phyloP scores from a whole-genome alignment of 2,329 filamentous ascomycete genomes.

The Fusarium brachygibbosum region DNA sequence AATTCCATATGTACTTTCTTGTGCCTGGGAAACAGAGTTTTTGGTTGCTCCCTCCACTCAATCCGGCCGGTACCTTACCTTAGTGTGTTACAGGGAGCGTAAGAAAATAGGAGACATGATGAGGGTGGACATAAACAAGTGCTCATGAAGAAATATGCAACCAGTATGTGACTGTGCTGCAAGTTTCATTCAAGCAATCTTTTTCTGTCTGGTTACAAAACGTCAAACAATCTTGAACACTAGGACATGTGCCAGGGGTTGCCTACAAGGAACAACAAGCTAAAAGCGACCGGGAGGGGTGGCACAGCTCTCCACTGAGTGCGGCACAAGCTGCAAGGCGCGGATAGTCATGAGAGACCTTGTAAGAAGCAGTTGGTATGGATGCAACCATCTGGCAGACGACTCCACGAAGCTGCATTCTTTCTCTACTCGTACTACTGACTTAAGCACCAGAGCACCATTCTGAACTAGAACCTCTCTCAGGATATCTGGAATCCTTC shows the following conservation, averaged over 20 bases:
- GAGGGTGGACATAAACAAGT: constrained; percentile 7
- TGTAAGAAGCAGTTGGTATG: constrained; percentile 29
- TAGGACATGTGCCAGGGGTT: constrained; percentile 8
- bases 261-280: constrained; percentile 6
- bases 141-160: fast-evolving
- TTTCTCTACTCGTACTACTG: constrained; percentile 5
- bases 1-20: constrained; percentile 20
- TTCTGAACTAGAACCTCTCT: not conserved
- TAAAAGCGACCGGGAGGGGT: constrained; percentile 21
- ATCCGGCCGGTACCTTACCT: constrained; percentile 31
- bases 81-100: constrained; percentile 10
- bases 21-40: constrained; percentile 16
- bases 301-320: constrained; percentile 14
- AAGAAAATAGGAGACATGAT: constrained; percentile 17
- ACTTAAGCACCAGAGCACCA: not conserved
- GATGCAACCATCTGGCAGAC: constrained; percentile 27
- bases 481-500: not conserved
- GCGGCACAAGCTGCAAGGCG: constrained; percentile 18
- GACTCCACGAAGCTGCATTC: constrained; percentile 42
- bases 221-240: constrained; percentile 19
- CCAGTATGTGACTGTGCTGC: fast-evolving
- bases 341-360: constrained; percentile 26
- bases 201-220: constrained; percentile 21
- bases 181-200: not conserved
- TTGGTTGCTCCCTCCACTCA: constrained; percentile 21